Percentiles rank a stretch among this genome's conserved stretches.
Evolutionary conservation across 2,329 filamentous ascomycete genomes (phyloP).

Genomic region (Leptosphaerulina australis): DNA sequence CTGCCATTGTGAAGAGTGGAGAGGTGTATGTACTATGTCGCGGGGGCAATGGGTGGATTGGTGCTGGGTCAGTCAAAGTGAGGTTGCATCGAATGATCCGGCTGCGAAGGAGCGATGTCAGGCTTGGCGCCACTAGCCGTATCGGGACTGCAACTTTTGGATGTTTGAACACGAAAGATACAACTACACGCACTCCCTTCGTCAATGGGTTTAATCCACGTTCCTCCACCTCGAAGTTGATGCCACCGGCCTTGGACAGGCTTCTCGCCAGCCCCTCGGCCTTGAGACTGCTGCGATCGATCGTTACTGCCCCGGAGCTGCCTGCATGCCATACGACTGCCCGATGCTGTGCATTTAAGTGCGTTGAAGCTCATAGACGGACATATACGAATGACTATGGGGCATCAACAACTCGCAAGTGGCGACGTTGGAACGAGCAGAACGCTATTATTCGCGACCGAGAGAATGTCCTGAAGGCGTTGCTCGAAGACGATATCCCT

Average conservation of each 20-base stretch:
- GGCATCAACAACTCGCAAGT: slow-evolving; percentile 13
- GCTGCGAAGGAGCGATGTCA: slow-evolving; percentile 8
- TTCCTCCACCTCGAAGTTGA: slow-evolving; percentile 36
- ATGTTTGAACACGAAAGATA: background rate
- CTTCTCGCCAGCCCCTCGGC: slow-evolving; percentile 55
- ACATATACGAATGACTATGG: slow-evolving; percentile 19
- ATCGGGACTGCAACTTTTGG: slow-evolving; percentile 22
- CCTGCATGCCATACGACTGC: slow-evolving; percentile 25
- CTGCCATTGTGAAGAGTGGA: slow-evolving; percentile 52
- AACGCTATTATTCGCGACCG: slow-evolving; percentile 6
- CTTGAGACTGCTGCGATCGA: slow-evolving; percentile 46
- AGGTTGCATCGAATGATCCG: slow-evolving; percentile 41
- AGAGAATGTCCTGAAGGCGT: slow-evolving; percentile 16
- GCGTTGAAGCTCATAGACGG: slow-evolving; percentile 15
- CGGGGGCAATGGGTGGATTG: slow-evolving; percentile 43
- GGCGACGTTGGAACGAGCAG: slow-evolving; percentile 24
- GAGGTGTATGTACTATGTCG: slow-evolving; percentile 34
- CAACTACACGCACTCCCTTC: slow-evolving; percentile 12
- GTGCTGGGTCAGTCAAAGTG: slow-evolving; percentile 35
- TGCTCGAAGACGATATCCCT: slow-evolving; percentile 16
- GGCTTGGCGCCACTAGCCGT: slow-evolving; percentile 23
- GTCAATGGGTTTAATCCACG: slow-evolving; percentile 30
- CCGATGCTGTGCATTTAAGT: slow-evolving; percentile 26
- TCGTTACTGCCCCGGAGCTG: slow-evolving; percentile 36
- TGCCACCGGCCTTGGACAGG: slow-evolving; percentile 54